These are phyloP conservation scores for Thielaviopsis punctulata DNA, from an alignment of 2,329 filamentous ascomycete genomes.

Conservation along the genomic window DNA sequence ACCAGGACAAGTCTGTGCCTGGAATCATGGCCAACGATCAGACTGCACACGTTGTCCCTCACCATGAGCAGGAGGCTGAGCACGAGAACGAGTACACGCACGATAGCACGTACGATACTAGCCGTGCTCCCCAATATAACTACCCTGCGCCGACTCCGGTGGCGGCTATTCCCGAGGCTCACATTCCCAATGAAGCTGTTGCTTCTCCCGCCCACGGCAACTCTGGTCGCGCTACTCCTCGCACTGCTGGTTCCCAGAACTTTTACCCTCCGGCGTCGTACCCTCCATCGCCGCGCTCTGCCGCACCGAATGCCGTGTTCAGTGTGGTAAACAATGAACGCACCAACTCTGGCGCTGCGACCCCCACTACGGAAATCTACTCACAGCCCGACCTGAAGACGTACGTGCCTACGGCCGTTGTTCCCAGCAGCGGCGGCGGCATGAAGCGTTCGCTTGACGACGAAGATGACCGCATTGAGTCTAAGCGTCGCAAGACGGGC, in stretches of 20 bases:
- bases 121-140: slow-evolving; percentile 51
- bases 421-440: slow-evolving; percentile 43
- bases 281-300: slow-evolving; percentile 58
- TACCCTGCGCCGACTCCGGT: slow-evolving; percentile 55
- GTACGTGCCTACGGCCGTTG: slow-evolving; percentile 44
- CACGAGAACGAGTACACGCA: slow-evolving; percentile 77
- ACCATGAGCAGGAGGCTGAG: slow-evolving; percentile 46
- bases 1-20: slow-evolving; percentile 47
- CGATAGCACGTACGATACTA: slow-evolving; percentile 58
- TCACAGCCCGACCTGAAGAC: slow-evolving; percentile 44
- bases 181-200: slow-evolving; percentile 67
- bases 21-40: slow-evolving; percentile 38
- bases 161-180: slow-evolving; percentile 54
- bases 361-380: slow-evolving; percentile 51
- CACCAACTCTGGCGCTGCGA: slow-evolving; percentile 45
- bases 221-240: slow-evolving; percentile 71
- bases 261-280: slow-evolving; percentile 57
- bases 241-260: slow-evolving; percentile 55
- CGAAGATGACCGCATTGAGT: slow-evolving; percentile 39
- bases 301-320: slow-evolving; percentile 63
- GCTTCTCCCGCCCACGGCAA: slow-evolving; percentile 44
- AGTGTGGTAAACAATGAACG: slow-evolving; percentile 76
- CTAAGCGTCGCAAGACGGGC: slow-evolving; percentile 63
- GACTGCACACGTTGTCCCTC: slow-evolving; percentile 35
- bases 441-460: slow-evolving; percentile 36